Evolutionary conservation across 202 grass and related monocot genomes (phyloP), one percentile per base, ranked within the genome.

Genomic region (Digitaria exilis): DNA sequence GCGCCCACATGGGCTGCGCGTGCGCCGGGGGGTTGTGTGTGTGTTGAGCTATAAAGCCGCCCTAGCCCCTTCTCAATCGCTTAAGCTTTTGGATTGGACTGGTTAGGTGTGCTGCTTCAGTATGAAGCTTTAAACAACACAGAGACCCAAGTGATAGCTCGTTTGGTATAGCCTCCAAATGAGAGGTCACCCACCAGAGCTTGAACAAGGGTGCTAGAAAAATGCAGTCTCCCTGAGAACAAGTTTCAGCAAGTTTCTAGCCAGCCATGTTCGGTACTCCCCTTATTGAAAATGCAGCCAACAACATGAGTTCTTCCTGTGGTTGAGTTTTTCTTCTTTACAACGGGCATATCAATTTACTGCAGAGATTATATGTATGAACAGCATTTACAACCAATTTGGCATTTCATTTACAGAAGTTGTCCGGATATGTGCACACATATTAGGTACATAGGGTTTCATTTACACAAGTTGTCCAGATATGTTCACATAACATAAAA

Each of bases 101-200:
- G n/a, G n/a, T n/a, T n/a, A n/a, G n/a, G n/a, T n/a, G n/a, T n/a
- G n/a, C n/a, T n/a, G n/a, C n/a, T n/a, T n/a, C n/a, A n/a, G n/a
- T n/a, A 13, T 77, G 25, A 82, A 83, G 65, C 66, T 76, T 9
- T 32, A 68, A 76, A 69, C 25, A 49, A 24, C 42, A 71, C 60
- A 59, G 34, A 64, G 43, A 2, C 56, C 59, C 28, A 62, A 62
- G 28, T 8, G 59, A 62, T 62, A 63, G 16, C 29, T 63, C 15
- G 7, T 28, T 62, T 62, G 15, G 59, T 62, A 31, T 5, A 18
- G 60, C 28, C 25, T 16, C 60, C 5, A 58, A 8, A 0, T 34
- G 29, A 31, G 29, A 63, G 29, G 60, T 16, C 16, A 61, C 16
- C 29, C 60, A 18, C 15, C 60, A 29, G 18, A 1, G 29, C 15